Base-by-base conservation (phyloP, 2,329 filamentous ascomycete species). In the Cytospora piceae region DNA sequence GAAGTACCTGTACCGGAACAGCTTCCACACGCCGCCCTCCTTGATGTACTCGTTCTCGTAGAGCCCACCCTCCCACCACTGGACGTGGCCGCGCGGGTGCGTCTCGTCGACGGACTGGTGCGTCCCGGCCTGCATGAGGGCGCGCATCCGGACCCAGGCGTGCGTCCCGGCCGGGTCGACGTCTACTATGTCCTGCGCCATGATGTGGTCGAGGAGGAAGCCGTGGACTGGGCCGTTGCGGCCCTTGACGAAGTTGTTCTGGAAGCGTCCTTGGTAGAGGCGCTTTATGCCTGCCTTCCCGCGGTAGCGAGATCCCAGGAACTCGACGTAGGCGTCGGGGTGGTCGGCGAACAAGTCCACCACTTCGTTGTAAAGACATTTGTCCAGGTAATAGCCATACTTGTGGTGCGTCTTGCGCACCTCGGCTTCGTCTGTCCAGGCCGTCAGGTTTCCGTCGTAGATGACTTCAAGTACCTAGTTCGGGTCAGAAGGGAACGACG, bases 21-120 rank as follows among this genome's bases (percentile, higher is more conserved):
- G 78, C 73, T 83, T 83, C 83, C 84, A 86, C 6, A 79, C 75
- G 5, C 82, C 82, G 66, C 81, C 73, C 70, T 85, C 82, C 73
- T 84, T 85, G 74, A 85, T 80, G 72, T 85, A 86, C 72, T 86
- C 83, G 70, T 86, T 86, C 74, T 86, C 83, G 73, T 86, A 86
- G 42, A 86, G 73, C 3, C 84, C 83, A 53, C 83, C 83, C 72
- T 86, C 84, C 81, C 82, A 86, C 84, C 84, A 86, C 71, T 86
- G 83, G 14, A 80, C 77, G 57, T 83, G 78, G 2, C 83, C 83
- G 14, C 82, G 79, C 7, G 83, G 83, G 69, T 85, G 82, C 11
- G 75, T 77, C 53, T 81, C 79, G 56, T 79, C 77, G 70, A 85
- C 79, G 65, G 77, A 81, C 70, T 82, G 75, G 73, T 86, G 84